Percentiles rank a stretch among this genome's conserved stretches.
Evolutionary conservation across 805 yeast genomes (phyloP).

Genomic region (Lipomyces yamadae): DNA sequence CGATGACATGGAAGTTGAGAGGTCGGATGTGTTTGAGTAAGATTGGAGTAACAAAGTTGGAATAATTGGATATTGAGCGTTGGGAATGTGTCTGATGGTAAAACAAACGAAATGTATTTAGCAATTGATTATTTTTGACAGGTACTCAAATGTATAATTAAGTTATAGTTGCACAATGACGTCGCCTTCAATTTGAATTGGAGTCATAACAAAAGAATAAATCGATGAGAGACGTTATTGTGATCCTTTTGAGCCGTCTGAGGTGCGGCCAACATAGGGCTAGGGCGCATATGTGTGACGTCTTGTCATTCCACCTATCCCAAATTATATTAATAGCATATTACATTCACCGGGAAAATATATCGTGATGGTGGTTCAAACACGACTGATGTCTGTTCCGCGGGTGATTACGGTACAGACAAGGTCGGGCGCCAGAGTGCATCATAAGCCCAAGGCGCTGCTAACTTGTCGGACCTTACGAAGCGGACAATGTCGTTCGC

Average conservation of each 20-base stretch:
- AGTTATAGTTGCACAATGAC: not conserved
- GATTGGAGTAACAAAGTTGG: not conserved
- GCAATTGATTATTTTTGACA: not conserved
- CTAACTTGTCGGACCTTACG: not conserved
- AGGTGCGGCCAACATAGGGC: not conserved
- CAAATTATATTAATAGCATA: not conserved
- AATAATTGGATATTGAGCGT: not conserved
- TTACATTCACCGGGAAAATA: not conserved
- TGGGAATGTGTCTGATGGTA: not conserved
- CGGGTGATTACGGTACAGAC: not conserved
- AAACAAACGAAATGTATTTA: not conserved
- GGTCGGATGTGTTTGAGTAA: constrained; percentile 38
- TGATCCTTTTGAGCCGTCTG: not conserved
- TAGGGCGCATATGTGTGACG: too few species aligned
- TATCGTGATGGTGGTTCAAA: not conserved
- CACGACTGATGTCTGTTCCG: not conserved
- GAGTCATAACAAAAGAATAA: too few species aligned
- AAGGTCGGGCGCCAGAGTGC: not conserved
- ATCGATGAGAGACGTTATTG: too few species aligned
- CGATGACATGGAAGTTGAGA: constrained; percentile 36
- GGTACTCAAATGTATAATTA: not conserved
- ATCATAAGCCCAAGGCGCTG: not conserved
- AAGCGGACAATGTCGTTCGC: not conserved
- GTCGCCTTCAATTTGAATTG: not conserved
- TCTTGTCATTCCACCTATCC: too few species aligned